These are phyloP conservation scores for Pythium grandisporangium DNA, from an alignment of 352 stramenopile genomes.

Conservation along the genomic window DNA sequence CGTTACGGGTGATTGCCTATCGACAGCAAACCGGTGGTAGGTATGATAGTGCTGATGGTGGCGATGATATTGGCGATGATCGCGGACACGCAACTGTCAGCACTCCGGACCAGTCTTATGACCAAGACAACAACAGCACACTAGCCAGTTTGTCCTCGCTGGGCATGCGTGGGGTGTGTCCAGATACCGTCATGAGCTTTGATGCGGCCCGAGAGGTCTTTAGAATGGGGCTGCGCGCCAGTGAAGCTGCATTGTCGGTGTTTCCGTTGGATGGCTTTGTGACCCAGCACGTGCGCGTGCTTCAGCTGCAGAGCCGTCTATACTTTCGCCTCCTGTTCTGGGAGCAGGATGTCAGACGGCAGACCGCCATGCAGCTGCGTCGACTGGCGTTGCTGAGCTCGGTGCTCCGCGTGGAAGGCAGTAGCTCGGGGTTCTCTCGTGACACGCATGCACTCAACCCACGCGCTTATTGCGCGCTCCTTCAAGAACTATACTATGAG, in stretches of 20 bases:
- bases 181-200: conserved; percentile 22
- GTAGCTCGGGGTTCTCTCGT: too few relatives aligned
- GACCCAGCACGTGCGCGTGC: conserved; percentile 44
- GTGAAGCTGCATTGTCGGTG: conserved; percentile 23
- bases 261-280: conserved; percentile 65
- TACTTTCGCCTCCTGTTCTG: conserved; percentile 48
- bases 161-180: conserved; percentile 20
- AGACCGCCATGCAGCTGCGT: conserved; percentile 59
- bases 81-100: too few relatives aligned
- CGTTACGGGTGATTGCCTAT: too few relatives aligned
- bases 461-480: conserved; percentile 31
- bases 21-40: too few relatives aligned
- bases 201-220: conserved; percentile 50
- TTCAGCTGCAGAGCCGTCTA: conserved; percentile 44
- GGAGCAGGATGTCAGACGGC: conserved; percentile 40
- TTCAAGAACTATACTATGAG: conserved; percentile 68
- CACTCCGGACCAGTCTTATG: too few relatives aligned
- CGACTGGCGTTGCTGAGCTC: conserved; percentile 33
- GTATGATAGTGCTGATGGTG: not conserved
- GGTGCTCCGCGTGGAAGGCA: conserved; percentile 25
- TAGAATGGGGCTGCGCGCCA: conserved; percentile 41
- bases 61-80: too few relatives aligned
- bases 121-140: too few relatives aligned
- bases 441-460: too few relatives aligned
- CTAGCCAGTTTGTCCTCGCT: not conserved